Evolutionary conservation across 768 basidiomycete species (phyloP).

Genomic region (Kwoniella heveanensis): DNA sequence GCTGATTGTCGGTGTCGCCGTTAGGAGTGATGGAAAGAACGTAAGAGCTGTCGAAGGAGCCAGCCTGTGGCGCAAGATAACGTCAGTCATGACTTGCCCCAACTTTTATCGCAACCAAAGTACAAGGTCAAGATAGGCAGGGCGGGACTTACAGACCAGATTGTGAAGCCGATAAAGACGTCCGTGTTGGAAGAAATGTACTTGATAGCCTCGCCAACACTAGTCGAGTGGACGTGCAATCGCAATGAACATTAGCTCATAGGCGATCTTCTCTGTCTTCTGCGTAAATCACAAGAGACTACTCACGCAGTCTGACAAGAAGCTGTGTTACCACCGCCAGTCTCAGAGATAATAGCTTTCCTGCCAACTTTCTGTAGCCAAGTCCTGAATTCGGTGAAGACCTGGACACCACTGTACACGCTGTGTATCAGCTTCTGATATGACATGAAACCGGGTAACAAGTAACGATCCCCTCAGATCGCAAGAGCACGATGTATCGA

Average conservation of each 20-base stretch:
- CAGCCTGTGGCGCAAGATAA: slow-evolving; percentile 48
- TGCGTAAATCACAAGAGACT: too few relatives aligned
- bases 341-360: slow-evolving; percentile 66
- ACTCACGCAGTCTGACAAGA: slow-evolving; percentile 60
- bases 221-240: too few relatives aligned
- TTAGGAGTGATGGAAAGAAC: slow-evolving; percentile 62
- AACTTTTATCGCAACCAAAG: too few relatives aligned
- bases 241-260: too few relatives aligned
- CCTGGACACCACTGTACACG: slow-evolving; percentile 59
- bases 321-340: slow-evolving; percentile 63
- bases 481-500: too few relatives aligned
- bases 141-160: slow-evolving; percentile 59
- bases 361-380: slow-evolving; percentile 61
- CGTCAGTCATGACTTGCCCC: too few relatives aligned
- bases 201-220: slow-evolving; percentile 58
- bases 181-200: slow-evolving; percentile 60
- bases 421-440: not conserved
- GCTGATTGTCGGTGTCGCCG: slow-evolving; percentile 55
- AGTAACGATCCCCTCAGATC: too few relatives aligned
- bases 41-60: slow-evolving; percentile 62
- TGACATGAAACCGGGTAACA: too few relatives aligned
- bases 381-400: slow-evolving; percentile 58
- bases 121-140: not conserved
- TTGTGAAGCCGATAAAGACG: slow-evolving; percentile 61
- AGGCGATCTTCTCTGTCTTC: too few relatives aligned